Evolutionary conservation across 192 early-diverging fungal genomes (phyloP).

Genomic region (Backusella westeae): DNA sequence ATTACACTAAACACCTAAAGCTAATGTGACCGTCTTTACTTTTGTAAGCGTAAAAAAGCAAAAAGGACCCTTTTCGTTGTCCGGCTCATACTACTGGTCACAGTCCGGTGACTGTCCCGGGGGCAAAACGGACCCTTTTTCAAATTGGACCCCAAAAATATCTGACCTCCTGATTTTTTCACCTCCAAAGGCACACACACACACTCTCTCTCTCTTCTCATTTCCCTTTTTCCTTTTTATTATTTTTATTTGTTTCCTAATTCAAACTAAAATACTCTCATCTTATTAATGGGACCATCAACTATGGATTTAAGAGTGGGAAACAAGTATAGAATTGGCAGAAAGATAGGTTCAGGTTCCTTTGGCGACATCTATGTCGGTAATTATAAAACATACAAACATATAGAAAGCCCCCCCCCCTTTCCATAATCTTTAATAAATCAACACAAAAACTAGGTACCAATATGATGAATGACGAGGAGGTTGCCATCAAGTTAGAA

Average conservation of each 20-base stretch:
- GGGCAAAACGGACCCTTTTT: too few species aligned
- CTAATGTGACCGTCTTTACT: too few species aligned
- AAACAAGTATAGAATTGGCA: conserved; percentile 91
- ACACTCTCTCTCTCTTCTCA: neutral
- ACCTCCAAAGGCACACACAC: too few species aligned
- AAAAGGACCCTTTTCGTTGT: too few species aligned
- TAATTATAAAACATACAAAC: conserved; percentile 17
- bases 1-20: too few species aligned
- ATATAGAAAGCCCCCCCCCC: neutral
- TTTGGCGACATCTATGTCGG: conserved; percentile 98
- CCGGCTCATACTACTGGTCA: too few species aligned
- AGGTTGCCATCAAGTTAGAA: conserved; percentile 98
- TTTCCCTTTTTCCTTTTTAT: neutral
- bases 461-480: conserved; percentile 86
- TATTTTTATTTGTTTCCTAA: neutral
- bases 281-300: neutral
- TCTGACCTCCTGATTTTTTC: too few species aligned
- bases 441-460: conserved; percentile 49
- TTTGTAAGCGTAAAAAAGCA: too few species aligned
- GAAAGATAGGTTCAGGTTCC: conserved; percentile 95
- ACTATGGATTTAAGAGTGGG: conserved; percentile 74
- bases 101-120: too few species aligned
- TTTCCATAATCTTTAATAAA: neutral
- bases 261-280: neutral
- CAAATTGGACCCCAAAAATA: too few species aligned